Conservation (phyloP, 2,329 filamentous ascomycete genomes). For the Fusarium hainanense region DNA sequence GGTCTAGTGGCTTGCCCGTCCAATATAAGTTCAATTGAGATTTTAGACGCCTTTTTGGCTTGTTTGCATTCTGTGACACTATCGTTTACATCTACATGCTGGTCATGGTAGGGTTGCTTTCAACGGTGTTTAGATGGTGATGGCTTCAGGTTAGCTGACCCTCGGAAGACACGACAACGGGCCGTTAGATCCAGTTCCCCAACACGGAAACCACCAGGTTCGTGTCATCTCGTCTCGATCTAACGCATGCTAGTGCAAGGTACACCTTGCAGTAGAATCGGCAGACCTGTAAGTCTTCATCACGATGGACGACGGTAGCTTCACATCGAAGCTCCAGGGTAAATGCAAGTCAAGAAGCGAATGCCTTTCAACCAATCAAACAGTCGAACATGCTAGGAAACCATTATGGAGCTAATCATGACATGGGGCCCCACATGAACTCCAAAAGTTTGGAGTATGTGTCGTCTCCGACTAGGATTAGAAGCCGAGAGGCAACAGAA, state of each 20-base stretch:
- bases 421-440: slow-evolving; percentile 25
- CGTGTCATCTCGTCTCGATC: not conserved
- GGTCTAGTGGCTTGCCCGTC: not conserved
- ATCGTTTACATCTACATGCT: too few species aligned
- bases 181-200: not conserved
- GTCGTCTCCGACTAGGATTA: slow-evolving; percentile 5
- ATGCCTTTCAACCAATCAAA: not conserved
- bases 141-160: not conserved
- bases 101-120: too few species aligned
- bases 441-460: slow-evolving; percentile 16
- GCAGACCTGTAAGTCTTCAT: slow-evolving; percentile 11
- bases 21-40: too few species aligned
- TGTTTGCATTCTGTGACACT: too few species aligned
- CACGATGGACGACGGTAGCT: slow-evolving; percentile 2
- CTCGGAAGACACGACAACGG: not conserved
- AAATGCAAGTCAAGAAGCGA: slow-evolving; percentile 2
- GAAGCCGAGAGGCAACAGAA: slow-evolving; percentile 13
- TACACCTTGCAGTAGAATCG: slow-evolving; percentile 3
- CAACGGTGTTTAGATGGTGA: too few species aligned
- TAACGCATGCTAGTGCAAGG: slow-evolving; percentile 3
- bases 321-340: slow-evolving; percentile 10
- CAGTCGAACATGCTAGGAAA: not conserved
- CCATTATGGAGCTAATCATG: slow-evolving; percentile 19
- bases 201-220: not conserved
- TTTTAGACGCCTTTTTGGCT: too few species aligned